phyloP scores from a whole-genome alignment of 2,329 filamentous ascomycete genomes.

The Berkeleyomyces rouxiae region DNA sequence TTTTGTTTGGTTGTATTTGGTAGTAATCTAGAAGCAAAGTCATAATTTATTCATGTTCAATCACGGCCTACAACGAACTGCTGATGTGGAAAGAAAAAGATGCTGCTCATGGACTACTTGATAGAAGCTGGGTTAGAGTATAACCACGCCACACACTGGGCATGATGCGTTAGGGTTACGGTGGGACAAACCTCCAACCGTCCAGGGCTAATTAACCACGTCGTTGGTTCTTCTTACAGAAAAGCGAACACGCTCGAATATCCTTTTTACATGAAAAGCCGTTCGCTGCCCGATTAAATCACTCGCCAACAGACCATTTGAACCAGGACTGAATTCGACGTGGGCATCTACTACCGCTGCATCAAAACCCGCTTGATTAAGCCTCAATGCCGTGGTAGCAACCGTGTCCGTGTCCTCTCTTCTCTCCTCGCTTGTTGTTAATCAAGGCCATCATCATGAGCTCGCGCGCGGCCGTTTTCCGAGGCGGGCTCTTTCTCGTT shows the following conservation, averaged over 20 bases:
- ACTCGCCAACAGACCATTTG: no score
- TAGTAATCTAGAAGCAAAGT: background rate
- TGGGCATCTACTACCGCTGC: background rate
- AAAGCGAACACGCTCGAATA: background rate
- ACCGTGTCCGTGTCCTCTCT: background rate
- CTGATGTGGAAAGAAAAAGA: background rate
- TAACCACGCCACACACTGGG: background rate
- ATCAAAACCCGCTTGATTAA: background rate
- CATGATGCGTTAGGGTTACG: background rate
- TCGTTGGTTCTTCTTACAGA: background rate
- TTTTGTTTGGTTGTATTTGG: background rate
- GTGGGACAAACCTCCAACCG: background rate
- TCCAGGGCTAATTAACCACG: background rate
- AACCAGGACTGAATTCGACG: no score
- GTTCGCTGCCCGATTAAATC: no score
- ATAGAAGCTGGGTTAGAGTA: background rate
- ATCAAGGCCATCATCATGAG: background rate
- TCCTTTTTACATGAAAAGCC: background rate
- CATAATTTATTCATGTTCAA: background rate
- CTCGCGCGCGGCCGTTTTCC: conserved; percentile 27
- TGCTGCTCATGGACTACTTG: background rate
- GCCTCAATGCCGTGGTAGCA: background rate
- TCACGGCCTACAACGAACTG: no score
- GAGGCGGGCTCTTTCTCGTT: conserved; percentile 73
- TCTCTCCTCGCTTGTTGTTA: background rate